Evolutionary conservation across 1,139 yeast genomes (phyloP).

Genomic region (Pichia sorboxylosa): DNA sequence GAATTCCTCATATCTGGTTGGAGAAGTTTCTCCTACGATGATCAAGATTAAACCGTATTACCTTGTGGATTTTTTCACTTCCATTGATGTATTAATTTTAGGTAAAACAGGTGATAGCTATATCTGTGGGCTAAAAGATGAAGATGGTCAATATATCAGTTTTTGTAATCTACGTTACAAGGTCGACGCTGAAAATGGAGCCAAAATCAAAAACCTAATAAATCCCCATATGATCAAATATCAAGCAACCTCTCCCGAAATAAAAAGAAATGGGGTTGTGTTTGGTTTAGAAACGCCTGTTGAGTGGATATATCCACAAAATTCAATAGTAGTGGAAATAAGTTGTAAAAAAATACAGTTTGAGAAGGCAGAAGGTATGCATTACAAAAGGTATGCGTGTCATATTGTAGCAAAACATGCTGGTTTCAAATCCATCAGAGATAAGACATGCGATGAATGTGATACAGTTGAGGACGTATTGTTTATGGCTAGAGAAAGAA

Average conservation of each 20-base stretch:
- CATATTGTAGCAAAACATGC: conserved; percentile 73
- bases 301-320: conserved; percentile 68
- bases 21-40: conserved; percentile 55
- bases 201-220: conserved; percentile 45
- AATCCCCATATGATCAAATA: conserved; percentile 47
- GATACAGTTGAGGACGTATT: conserved; percentile 36
- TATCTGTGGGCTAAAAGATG: conserved; percentile 8
- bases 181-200: conserved; percentile 51
- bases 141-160: conserved; percentile 32
- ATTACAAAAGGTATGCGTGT: conserved; percentile 61
- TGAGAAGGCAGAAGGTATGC: conserved; percentile 34
- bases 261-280: conserved; percentile 14
- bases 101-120: conserved; percentile 38
- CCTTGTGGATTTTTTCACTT: conserved; percentile 75
- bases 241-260: too few species aligned
- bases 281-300: conserved; percentile 51
- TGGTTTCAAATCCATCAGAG: conserved; percentile 29
- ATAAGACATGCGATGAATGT: conserved; percentile 49
- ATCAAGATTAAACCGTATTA: conserved; percentile 87
- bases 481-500: background rate
- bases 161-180: conserved; percentile 85
- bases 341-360: conserved; percentile 25
- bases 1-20: conserved; percentile 45
- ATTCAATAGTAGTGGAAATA: conserved; percentile 73
- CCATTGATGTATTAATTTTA: conserved; percentile 65